Base-by-base conservation (phyloP, 2,329 filamentous ascomycete genomes). In the Monilinia fructicola region DNA sequence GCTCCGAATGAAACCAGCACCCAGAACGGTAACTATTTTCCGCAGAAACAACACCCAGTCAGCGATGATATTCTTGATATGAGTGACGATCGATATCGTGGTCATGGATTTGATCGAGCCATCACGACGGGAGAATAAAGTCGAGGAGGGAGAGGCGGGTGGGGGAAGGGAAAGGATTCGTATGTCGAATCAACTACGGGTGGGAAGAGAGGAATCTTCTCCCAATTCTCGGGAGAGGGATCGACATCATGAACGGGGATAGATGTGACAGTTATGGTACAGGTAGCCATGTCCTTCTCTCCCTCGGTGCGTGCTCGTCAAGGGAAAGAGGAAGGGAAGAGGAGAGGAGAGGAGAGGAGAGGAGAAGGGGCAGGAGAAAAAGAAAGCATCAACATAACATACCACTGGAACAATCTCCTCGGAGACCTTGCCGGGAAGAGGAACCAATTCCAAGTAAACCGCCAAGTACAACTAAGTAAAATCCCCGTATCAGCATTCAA, bases 341-440 rank as follows among this genome's bases (percentile, higher is more conserved):
- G 44, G 4, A 54, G 54, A 42, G 26, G 38, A 18, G 50, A n/a
- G 54, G 44, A 28, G n/a, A 12, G 38, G 61, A 21, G 38, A 65
- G 44, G 4, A 54, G 54, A 42, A 28, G 38, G 21, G 50, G 26
- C 38, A 44, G 44, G 42, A 28, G 38, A 35, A 46, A 38, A 21
- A 54, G 52, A 44, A 14, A 61, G 50, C 44, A 50, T 40, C 26
- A 66, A 58, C 18, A 40, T 58, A 54, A 84, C 91, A 72, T 87
- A 97, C 94, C 70, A 97, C 87, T 48, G 94, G 95, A 70, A 98
- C 88, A 73, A 99, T 85, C 76, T 98, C 87, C 69, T 89, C 84
- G 79, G 96, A 93, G 67, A 97, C 81, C 68, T 90, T 84, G 59
- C 85, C 78, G 50, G 93, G 92, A 38, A 97, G 84, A 44, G 93